Evolutionary conservation across 352 stramenopile genomes (phyloP), one percentile per base, ranked within the genome.

Genomic region (Pythium dissimile): DNA sequence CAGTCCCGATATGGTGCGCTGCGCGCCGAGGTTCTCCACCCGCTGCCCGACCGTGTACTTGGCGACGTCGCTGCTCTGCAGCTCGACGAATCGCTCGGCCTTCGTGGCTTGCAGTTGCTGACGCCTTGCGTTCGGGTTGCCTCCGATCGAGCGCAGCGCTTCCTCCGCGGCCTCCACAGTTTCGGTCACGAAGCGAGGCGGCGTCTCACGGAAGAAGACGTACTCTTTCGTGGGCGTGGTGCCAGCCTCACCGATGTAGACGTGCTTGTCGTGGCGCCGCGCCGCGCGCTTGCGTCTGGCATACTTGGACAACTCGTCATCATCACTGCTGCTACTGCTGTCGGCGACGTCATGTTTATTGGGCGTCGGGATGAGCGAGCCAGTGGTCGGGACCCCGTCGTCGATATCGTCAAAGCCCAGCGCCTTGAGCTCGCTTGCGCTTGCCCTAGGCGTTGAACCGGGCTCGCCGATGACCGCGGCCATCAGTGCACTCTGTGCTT

Each of bases 121-220:
- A 21, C 81, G 81, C 35, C 54, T 67, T 3, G 69, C 66, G 51
- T 91, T 80, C 11, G 75, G 68, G 16, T 66, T 66, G 4, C 88
- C 62, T 1, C 52, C 60, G 20, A 58, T 49, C 2, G 51, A 46
- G 8, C 60, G 61, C 18, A 64, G 27, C 3, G 44, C 50, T 38
- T 82, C 69, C 51, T 84, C 74, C 13, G 84, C 84, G 0, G 59
- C 80, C 50, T 92, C 78, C 23, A 89, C 67, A 5, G 69, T 91
- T 68, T 90, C 81, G 0, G 84, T 92, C 38, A 92, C 81, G 63
- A 88, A 94, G 7, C 58, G 78, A 3, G 81, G 81, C n/a, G 81
- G 81, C 2, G 81, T 93, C 63, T 91, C 80, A 38, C 81, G 75
- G 60, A 89, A 93, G 62, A 93, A 93, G 32, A 90, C 73, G 56